These are phyloP conservation scores for Ampelocalamus luodianensis DNA, from an alignment of 176 grass and related monocot species.

Conservation along the genomic window DNA sequence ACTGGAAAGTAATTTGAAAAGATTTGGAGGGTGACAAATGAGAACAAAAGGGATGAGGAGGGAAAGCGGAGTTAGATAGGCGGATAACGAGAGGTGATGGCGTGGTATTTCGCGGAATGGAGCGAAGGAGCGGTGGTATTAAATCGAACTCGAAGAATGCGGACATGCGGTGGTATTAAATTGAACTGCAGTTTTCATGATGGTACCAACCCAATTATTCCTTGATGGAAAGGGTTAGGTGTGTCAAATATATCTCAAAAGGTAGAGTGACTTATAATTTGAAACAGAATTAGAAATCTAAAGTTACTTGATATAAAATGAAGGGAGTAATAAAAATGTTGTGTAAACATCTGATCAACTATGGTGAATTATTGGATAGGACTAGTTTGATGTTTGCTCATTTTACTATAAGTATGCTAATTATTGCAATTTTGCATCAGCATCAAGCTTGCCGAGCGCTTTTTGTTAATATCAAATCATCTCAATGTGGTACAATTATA, in stretches of 20 bases:
- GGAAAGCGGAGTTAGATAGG: no score
- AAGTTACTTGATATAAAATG: not conserved
- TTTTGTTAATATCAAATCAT: constrained; percentile 34
- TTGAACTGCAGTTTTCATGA: no score
- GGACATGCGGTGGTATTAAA: no score
- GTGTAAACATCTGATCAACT: constrained; percentile 37
- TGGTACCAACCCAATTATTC: no score
- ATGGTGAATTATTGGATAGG: not conserved
- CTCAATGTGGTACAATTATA: constrained; percentile 22
- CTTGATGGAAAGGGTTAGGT: constrained; percentile 9
- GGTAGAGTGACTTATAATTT: not conserved
- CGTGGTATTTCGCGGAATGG: no score
- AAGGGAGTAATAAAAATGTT: not conserved
- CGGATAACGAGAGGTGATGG: no score
- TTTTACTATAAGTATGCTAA: not conserved
- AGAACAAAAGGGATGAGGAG: no score
- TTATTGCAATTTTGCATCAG: not conserved
- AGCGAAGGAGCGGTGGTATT: no score
- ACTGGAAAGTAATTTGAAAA: constrained; percentile 46
- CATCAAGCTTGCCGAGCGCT: constrained; percentile 28
- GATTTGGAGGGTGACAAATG: not conserved
- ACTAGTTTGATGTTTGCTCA: constrained; percentile 16
- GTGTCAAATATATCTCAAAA: not conserved
- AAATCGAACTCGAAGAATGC: no score
- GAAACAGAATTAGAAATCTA: not conserved